phyloP scores from a whole-genome alignment of 345 rosid genomes.

The Boechera divaricarpa region DNA sequence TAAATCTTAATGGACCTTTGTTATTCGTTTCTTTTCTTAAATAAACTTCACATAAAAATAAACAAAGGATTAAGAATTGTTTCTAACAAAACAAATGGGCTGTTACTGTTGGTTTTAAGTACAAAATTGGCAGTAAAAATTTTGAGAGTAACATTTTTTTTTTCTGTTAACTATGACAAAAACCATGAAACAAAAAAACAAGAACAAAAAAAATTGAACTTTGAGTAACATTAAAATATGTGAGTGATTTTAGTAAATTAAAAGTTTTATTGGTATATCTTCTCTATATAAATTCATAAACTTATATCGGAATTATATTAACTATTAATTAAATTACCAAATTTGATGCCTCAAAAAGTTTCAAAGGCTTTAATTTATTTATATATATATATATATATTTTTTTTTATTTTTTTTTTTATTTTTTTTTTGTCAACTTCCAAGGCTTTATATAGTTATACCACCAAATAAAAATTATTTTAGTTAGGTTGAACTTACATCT shows the following conservation, averaged over 20 bases:
- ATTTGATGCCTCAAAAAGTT: background rate
- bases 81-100: background rate
- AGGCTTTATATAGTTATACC: background rate
- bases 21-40: background rate
- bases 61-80: background rate
- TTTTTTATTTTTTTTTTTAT: no score
- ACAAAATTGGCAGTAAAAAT: background rate
- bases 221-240: background rate
- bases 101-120: background rate
- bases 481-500: background rate
- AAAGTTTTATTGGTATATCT: background rate
- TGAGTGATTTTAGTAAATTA: background rate
- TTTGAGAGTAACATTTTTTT: background rate
- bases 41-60: background rate
- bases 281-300: background rate
- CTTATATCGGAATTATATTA: background rate
- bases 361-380: background rate
- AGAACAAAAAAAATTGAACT: background rate
- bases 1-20: background rate
- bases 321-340: constrained; percentile 24
- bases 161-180: background rate
- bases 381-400: background rate
- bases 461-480: background rate
- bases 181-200: background rate
- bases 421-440: background rate